Conservation (phyloP, 108 stramenopile species). For the Cylindrotheca closterium region DNA sequence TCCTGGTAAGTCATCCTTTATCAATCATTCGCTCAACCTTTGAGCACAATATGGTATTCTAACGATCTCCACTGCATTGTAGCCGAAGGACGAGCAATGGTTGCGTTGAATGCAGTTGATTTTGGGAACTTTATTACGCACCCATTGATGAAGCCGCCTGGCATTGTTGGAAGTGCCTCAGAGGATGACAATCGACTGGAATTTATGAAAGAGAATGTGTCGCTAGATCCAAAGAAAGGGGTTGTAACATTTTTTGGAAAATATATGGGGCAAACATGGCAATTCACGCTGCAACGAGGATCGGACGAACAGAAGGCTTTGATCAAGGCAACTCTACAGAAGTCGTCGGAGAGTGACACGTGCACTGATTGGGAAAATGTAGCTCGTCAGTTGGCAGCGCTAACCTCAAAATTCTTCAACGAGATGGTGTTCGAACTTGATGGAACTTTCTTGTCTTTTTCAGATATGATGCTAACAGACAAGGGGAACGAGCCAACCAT, state of each 20-base stretch:
- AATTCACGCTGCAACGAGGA: constrained; percentile 27
- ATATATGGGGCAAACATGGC: constrained; percentile 28
- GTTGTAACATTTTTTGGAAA: constrained; percentile 23
- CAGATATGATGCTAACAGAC: constrained; percentile 49
- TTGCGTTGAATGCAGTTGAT: constrained; percentile 48
- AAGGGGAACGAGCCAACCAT: constrained; percentile 42
- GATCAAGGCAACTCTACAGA: neutral
- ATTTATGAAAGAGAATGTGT: constrained; percentile 40
- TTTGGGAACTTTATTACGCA: constrained; percentile 66
- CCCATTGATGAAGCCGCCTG: constrained; percentile 47
- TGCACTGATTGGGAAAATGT: constrained; percentile 6
- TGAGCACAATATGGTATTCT: no score
- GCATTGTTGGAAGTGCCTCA: neutral
- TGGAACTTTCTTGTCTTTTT: constrained; percentile 55
- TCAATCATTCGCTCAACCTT: constrained; percentile 24
- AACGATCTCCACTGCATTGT: neutral
- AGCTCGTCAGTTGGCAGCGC: constrained; percentile 18
- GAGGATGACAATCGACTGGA: constrained; percentile 7
- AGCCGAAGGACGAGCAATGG: constrained; percentile 53
- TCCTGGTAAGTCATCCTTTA: constrained; percentile 31
- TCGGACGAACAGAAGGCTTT: constrained; percentile 5
- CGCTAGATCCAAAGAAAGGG: constrained; percentile 23
- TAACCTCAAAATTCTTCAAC: constrained; percentile 52
- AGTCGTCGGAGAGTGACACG: neutral
- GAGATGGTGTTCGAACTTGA: constrained; percentile 63